Conservation (phyloP, 192 early-diverging fungal genomes). For the Lobosporangium transversale region DNA sequence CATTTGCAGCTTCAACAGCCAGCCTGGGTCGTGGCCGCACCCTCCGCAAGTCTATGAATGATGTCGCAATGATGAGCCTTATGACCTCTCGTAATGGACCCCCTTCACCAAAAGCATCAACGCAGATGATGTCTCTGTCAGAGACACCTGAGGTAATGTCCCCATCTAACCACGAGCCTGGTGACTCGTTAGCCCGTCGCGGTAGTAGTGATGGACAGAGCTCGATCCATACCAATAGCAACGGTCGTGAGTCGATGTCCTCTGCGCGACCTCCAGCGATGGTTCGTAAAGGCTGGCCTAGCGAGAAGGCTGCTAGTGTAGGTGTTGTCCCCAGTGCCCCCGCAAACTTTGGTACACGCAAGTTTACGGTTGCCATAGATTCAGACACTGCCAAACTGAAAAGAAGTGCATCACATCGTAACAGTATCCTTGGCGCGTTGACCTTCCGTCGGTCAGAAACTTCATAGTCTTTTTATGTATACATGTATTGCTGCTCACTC, state of each 20-base stretch:
- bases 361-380: slow-evolving; percentile 26
- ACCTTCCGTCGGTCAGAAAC: slow-evolving; percentile 36
- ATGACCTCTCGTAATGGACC: slow-evolving; percentile 34
- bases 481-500: background rate
- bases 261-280: slow-evolving; percentile 30
- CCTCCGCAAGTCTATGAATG: slow-evolving; percentile 40
- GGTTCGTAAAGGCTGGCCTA: slow-evolving; percentile 52
- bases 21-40: slow-evolving; percentile 24
- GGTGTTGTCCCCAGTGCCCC: slow-evolving; percentile 47
- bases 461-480: slow-evolving; percentile 2
- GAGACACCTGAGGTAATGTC: slow-evolving; percentile 12
- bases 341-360: slow-evolving; percentile 36
- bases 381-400: slow-evolving; percentile 18
- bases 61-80: slow-evolving; percentile 32
- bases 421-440: slow-evolving; percentile 36
- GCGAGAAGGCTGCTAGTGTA: slow-evolving; percentile 44
- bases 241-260: slow-evolving; percentile 36
- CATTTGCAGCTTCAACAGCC: slow-evolving; percentile 19
- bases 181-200: slow-evolving; percentile 23
- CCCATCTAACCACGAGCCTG: slow-evolving; percentile 18
- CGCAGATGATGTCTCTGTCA: slow-evolving; percentile 24
- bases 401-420: slow-evolving; percentile 23
- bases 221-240: slow-evolving; percentile 12
- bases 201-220: slow-evolving; percentile 39
- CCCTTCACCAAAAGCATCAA: slow-evolving; percentile 30